Base-by-base conservation (phyloP, 495 filamentous ascomycete genomes). In the Aspergillus nanangensis region DNA sequence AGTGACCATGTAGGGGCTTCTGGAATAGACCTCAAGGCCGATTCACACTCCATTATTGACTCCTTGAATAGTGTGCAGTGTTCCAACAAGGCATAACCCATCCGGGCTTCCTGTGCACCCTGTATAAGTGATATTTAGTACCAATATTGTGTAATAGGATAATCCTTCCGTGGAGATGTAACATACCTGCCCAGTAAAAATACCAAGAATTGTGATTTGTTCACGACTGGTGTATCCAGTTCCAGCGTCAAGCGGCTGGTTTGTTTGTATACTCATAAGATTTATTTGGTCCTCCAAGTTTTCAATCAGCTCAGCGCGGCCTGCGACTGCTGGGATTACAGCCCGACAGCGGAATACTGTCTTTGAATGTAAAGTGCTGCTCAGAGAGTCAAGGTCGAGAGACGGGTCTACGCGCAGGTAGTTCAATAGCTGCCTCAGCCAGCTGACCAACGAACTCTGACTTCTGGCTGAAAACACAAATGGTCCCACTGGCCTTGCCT, bases 91-190 rank as follows among this genome's bases (percentile, higher is more conserved):
- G 67, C 62, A 7, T 56, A 63, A 17, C 75, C 79, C 81, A 86
- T 85, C 7, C 60, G 59, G 7, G 76, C 58, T 78, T 80, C 86
- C 51, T 87, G 84, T 0, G 82, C 81, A 17, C 84, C 84, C 51
- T 88, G 84, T 7, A n/a, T n/a, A n/a, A n/a, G n/a, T n/a, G n/a
- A n/a, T n/a, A n/a, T n/a, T n/a, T n/a, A n/a, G n/a, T n/a, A n/a
- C n/a, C n/a, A n/a, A n/a, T n/a, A n/a, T n/a, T n/a, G n/a, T n/a
- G n/a, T n/a, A n/a, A n/a, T n/a, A n/a, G n/a, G n/a, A n/a, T n/a
- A n/a, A n/a, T n/a, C n/a, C n/a, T n/a, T n/a, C n/a, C n/a, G n/a
- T n/a, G n/a, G n/a, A n/a, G n/a, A n/a, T n/a, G n/a, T n/a, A n/a
- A n/a, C n/a, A n/a, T n/a, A n/a, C n/a, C n/a, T n/a, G n/a, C n/a